Evolutionary conservation across 371 early-diverging fungal genomes (phyloP).

Genomic region (Mucor lusitanicus): DNA sequence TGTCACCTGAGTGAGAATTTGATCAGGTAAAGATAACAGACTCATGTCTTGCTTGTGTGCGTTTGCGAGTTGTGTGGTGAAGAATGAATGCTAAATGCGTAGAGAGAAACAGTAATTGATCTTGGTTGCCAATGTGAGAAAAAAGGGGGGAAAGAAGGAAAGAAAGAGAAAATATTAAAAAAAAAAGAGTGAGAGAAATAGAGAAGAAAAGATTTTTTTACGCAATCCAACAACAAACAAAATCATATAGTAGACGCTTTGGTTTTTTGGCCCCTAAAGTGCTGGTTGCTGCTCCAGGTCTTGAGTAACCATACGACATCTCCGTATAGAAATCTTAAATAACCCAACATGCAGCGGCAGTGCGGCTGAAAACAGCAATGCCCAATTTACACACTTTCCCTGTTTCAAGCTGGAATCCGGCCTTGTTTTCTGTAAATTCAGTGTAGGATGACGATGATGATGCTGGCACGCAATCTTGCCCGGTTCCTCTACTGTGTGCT

Average conservation of each 20-base stretch:
- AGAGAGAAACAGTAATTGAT: not conserved
- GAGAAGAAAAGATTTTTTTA: not conserved
- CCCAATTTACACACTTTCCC: not conserved
- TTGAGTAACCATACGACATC: not conserved
- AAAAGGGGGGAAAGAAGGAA: not conserved
- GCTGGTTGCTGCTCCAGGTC: not conserved
- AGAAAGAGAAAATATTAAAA: not conserved
- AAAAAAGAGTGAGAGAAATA: not conserved
- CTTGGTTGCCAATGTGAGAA: not conserved
- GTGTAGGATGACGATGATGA: not conserved
- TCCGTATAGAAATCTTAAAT: not conserved
- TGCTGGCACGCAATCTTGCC: not conserved
- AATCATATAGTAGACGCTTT: not conserved
- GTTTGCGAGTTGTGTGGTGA: not conserved
- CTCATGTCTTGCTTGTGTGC: not conserved
- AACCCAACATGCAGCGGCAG: not conserved
- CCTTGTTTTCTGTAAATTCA: not conserved
- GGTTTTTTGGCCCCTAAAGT: not conserved
- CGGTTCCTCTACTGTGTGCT: too few species aligned
- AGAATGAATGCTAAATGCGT: not conserved
- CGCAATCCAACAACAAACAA: not conserved
- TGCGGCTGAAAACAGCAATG: not conserved
- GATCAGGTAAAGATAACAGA: conserved; percentile 14
- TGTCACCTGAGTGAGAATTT: conserved; percentile 8
- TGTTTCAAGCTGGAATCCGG: not conserved